Conservation (phyloP, 768 basidiomycete genomes). For the Macrolepiota albuminosa region DNA sequence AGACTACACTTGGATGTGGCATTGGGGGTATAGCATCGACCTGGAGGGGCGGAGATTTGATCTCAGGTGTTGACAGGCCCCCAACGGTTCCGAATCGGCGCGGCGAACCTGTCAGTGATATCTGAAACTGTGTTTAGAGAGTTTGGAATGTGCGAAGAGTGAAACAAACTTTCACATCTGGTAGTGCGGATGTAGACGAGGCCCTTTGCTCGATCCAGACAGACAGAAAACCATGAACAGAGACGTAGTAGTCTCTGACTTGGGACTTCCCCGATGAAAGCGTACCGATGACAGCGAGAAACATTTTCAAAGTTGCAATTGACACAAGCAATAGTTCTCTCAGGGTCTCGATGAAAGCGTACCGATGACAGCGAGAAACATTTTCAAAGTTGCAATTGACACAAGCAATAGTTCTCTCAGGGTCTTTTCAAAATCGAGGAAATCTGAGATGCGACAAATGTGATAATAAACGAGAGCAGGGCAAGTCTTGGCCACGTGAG, state of each 20-base stretch:
- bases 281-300: slow-evolving; percentile 65
- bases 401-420: too few species aligned
- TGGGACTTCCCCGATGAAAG: slow-evolving; percentile 56
- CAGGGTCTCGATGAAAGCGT: slow-evolving; percentile 39
- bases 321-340: too few species aligned
- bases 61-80: not conserved
- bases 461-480: slow-evolving; percentile 8
- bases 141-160: not conserved
- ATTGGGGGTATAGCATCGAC: slow-evolving; percentile 8
- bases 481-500: slow-evolving; percentile 8
- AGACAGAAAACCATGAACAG: slow-evolving; percentile 50
- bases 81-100: not conserved
- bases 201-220: slow-evolving; percentile 34
- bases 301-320: slow-evolving; percentile 38
- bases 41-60: not conserved
- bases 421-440: not conserved
- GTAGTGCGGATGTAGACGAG: not conserved
- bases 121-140: not conserved
- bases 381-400: slow-evolving; percentile 18
- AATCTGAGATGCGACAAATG: slow-evolving; percentile 16
- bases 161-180: not conserved
- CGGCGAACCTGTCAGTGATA: not conserved
- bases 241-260: slow-evolving; percentile 55
- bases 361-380: slow-evolving; percentile 70
- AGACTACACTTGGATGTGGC: not conserved